These are phyloP conservation scores for Tetradesmus obliquus DNA, from an alignment of 139 green algal species.

Conservation along the genomic window DNA sequence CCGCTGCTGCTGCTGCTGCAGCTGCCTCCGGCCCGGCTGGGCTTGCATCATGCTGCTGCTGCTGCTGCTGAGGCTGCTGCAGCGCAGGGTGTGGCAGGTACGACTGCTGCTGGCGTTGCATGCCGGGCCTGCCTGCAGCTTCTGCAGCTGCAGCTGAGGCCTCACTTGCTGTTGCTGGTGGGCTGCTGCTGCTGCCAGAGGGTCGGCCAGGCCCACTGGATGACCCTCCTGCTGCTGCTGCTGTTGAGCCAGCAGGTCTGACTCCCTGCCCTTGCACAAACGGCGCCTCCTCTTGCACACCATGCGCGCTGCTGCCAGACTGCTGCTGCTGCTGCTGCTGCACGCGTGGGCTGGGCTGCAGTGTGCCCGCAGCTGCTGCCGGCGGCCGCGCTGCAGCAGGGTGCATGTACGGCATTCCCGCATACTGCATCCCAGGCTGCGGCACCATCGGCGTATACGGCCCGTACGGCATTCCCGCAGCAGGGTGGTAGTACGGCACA, in stretches of 20 bases:
- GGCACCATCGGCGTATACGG: conserved; percentile 11
- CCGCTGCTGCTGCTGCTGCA: conserved; percentile 5
- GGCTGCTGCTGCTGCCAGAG: background rate
- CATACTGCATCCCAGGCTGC: conserved; percentile 6
- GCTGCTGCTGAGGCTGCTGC: conserved; percentile 5
- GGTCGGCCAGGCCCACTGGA: background rate
- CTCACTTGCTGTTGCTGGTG: background rate
- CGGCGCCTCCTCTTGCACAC: background rate
- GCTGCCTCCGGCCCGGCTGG: background rate
- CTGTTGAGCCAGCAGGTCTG: conserved; percentile 3
- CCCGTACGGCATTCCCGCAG: conserved; percentile 11
- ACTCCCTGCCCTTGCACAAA: background rate
- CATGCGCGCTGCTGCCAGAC: background rate
- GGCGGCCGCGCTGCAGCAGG: background rate
- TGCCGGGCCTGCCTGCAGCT: background rate
- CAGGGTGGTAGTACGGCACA: conserved; percentile 22
- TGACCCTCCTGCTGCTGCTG: background rate
- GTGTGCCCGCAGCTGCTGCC: background rate
- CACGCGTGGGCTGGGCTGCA: background rate
- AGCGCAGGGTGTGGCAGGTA: background rate
- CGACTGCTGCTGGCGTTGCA: background rate
- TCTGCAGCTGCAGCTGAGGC: background rate
- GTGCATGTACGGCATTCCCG: background rate
- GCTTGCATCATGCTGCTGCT: conserved; percentile 12
- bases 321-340: conserved; percentile 1